Evolutionary conservation across 164 flowering plant species (phyloP).

Genomic region (Dillenia suffruticosa): DNA sequence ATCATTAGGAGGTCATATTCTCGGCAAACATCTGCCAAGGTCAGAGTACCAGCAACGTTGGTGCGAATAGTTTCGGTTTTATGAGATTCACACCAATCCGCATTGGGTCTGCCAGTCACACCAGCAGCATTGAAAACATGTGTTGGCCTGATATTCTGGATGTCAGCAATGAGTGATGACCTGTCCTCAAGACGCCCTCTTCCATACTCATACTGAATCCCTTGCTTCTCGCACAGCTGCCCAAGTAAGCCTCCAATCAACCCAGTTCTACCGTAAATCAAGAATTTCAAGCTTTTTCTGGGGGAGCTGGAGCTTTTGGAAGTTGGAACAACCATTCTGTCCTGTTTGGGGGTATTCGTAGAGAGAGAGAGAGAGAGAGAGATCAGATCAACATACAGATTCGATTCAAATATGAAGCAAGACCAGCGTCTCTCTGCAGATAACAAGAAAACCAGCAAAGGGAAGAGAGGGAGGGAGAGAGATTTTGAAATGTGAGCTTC

Average conservation of each 20-base stretch:
- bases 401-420: too few relatives aligned
- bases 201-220: conserved; percentile 55
- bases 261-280: conserved; percentile 72
- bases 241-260: conserved; percentile 74
- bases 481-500: too few relatives aligned
- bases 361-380: not conserved
- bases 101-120: conserved; percentile 73
- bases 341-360: conserved; percentile 24
- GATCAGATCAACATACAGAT: too few relatives aligned
- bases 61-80: conserved; percentile 61
- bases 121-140: conserved; percentile 76
- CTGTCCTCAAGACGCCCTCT: conserved; percentile 61
- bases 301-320: conserved; percentile 26
- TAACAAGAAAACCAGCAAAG: too few relatives aligned
- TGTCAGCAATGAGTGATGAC: conserved; percentile 39
- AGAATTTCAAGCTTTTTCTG: conserved; percentile 42
- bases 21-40: conserved; percentile 61
- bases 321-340: conserved; percentile 34
- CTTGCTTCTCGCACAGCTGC: conserved; percentile 54
- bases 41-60: conserved; percentile 70
- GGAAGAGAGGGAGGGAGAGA: too few relatives aligned
- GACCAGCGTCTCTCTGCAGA: too few relatives aligned
- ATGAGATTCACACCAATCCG: conserved; percentile 73
- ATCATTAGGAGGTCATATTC: conserved; percentile 56
- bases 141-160: conserved; percentile 50